Conservation (phyloP, 495 filamentous ascomycete species). For the Penicillium alfredii region DNA sequence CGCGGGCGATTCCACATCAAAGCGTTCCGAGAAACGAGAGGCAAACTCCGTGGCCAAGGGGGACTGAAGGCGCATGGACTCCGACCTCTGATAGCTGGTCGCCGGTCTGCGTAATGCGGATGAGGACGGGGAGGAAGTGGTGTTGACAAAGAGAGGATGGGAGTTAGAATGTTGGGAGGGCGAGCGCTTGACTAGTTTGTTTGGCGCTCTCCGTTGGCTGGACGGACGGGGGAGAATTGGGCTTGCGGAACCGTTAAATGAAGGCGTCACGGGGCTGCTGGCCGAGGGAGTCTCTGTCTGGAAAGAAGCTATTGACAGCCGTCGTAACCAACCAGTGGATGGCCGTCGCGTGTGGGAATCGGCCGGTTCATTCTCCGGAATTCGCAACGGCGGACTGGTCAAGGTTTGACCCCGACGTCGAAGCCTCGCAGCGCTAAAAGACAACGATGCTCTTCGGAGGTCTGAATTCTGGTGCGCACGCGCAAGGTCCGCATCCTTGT, state of each 20-base stretch:
- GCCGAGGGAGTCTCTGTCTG: constrained; percentile 64
- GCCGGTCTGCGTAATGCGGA: constrained; percentile 67
- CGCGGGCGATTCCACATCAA: constrained; percentile 14
- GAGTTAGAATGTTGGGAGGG: constrained; percentile 53
- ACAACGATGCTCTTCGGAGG: constrained; percentile 31
- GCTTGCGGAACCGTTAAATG: constrained; percentile 64
- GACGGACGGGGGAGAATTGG: constrained; percentile 51
- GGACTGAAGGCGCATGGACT: constrained; percentile 53
- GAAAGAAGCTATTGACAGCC: constrained; percentile 69
- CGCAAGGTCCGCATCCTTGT: constrained; percentile 3
- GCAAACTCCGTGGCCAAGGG: constrained; percentile 30
- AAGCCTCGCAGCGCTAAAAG: constrained; percentile 50
- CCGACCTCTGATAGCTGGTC: constrained; percentile 81
- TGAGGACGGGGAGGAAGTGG: constrained; percentile 44
- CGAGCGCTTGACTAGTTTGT: constrained; percentile 85
- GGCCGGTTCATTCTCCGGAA: constrained; percentile 24
- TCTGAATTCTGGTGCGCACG: constrained; percentile 14
- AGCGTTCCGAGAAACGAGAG: constrained; percentile 13
- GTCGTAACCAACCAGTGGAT: constrained; percentile 69
- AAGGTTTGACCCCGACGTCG: constrained; percentile 38
- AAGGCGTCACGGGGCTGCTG: constrained; percentile 59
- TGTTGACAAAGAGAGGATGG: constrained; percentile 23
- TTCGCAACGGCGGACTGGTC: constrained; percentile 27
- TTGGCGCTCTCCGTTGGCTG: constrained; percentile 52
- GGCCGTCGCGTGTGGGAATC: constrained; percentile 42